Base-by-base conservation (phyloP, 2,329 filamentous ascomycete species). In the Penicillium sp. region DNA sequence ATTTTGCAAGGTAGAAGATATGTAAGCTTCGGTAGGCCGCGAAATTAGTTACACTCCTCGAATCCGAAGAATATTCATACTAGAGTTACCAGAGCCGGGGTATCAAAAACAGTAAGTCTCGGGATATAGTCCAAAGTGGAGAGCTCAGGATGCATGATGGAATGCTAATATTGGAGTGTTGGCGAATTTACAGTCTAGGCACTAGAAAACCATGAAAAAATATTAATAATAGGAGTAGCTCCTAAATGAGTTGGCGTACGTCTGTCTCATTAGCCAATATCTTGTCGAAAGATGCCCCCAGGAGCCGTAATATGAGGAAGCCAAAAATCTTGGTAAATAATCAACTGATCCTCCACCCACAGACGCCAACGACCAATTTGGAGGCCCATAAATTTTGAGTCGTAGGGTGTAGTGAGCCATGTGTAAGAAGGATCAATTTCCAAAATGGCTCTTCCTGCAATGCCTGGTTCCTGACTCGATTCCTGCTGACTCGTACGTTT, bases 291-390 rank as follows among this genome's bases (percentile, higher is more conserved):
- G n/a, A n/a, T n/a, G n/a, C n/a, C n/a, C 15, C n/a, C 15, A 54
- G 42, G 9, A 48, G 23, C 25, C 31, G 23, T 29, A 4, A 15
- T n/a, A n/a, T 57, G 23, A 21, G 51, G 51, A 23, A 48, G 23
- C 51, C 51, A 54, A 15, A 54, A 54, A 25, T 54, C 42, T 40
- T 54, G 51, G 23, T 54, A 54, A 17, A 33, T 48, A 12, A 33
- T 49, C 51, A 54, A 21, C 15, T 54, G 33, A 17, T 40, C 33
- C 17, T 48, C 42, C 27, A 54, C 51, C 51, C 51, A 54, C 23
- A 54, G 43, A 21, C 33, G 13, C 51, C 51, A 54, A 19, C 51
- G 33, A 15, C 51, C 33, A 40, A 54, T 31, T 40, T 54, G 42
- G 6, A 54, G 42, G 8, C 51, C 51, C 9, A 35, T 9, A 23